Evolutionary conservation across 1,139 yeast genomes (phyloP).

Genomic region (Lodderomyces elongisporus): DNA sequence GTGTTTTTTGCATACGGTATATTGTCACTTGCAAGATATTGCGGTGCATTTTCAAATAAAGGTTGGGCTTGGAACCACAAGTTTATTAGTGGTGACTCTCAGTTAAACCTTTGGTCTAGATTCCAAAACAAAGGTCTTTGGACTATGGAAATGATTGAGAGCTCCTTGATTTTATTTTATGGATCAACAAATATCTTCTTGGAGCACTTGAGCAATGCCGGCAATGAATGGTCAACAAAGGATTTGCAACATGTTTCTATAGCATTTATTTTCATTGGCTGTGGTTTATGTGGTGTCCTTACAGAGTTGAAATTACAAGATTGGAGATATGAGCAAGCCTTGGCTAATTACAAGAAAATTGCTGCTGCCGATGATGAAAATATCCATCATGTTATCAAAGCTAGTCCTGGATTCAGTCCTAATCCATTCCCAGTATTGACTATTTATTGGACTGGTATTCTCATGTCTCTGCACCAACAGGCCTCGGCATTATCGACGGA

Average conservation of each 20-base stretch:
- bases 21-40: constrained; percentile 73
- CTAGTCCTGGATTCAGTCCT: constrained; percentile 71
- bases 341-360: constrained; percentile 17
- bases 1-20: constrained; percentile 76
- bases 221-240: constrained; percentile 83
- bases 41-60: constrained; percentile 67
- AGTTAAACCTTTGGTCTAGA: constrained; percentile 16
- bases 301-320: constrained; percentile 54
- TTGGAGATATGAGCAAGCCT: constrained; percentile 45
- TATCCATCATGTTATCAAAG: constrained; percentile 21
- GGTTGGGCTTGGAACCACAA: constrained; percentile 94
- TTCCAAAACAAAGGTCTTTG: constrained; percentile 52
- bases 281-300: constrained; percentile 86
- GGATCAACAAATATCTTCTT: constrained; percentile 84
- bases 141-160: constrained; percentile 85
- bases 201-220: constrained; percentile 74
- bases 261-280: constrained; percentile 90
- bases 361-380: constrained; percentile 3
- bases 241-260: constrained; percentile 93
- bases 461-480: constrained; percentile 94
- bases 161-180: constrained; percentile 73
- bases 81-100: constrained; percentile 20
- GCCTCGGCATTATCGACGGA: constrained; percentile 70
- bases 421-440: constrained; percentile 93
- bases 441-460: constrained; percentile 93